Base-by-base conservation (phyloP, 176 grass and related monocot species). In the Musa beccarii region DNA sequence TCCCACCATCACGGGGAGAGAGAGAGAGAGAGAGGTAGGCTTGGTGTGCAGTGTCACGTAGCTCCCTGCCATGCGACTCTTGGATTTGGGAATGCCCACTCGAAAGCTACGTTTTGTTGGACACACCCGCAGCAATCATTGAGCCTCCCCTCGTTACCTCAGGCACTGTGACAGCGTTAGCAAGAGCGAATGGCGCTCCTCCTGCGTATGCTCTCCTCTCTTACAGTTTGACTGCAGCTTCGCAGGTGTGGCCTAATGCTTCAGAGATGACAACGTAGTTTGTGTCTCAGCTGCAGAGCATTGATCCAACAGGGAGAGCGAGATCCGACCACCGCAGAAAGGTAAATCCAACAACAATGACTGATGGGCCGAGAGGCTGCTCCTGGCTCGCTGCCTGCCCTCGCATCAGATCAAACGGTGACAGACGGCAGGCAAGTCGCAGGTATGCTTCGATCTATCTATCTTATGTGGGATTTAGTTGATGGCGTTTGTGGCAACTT, bases 61-160 rank as follows among this genome's bases (percentile, higher is more conserved):
- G 68, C 43, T 71, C 68, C 43, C 7, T 52, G 29, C 68, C 68
- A 56, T 43, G 6, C 20, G 14, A 50, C 53, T 53, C 16, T 12
- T 59, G 53, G 72, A 74, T 74, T 74, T 74, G 23, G 13, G 20
- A 6, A 21, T 28, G 56, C 24, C 72, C 72, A 17, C 1, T 57
- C 19, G 72, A 74, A 56, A 74, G 53, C 53, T 74, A 74, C 52
- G 14, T 51, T 54, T 24, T 7, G 19, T 73, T 73, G 50, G 70
- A 54, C 49, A 6, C 51, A 73, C 52, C 17, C 19, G 8, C 7
- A 43, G 5, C 51, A 69, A 69, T 69, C 9, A 69, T 69, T 49
- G 22, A 66, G 63, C 63, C 63, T 25, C 22, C 63, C 4, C 3
- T 3, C 63, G 5, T 25, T n/a, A n/a, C 67, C 67, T 69, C 34